Evolutionary conservation across 1,139 yeast genomes (phyloP), one percentile per base, ranked within the genome.

Genomic region (Wickerhamomyces sp.): DNA sequence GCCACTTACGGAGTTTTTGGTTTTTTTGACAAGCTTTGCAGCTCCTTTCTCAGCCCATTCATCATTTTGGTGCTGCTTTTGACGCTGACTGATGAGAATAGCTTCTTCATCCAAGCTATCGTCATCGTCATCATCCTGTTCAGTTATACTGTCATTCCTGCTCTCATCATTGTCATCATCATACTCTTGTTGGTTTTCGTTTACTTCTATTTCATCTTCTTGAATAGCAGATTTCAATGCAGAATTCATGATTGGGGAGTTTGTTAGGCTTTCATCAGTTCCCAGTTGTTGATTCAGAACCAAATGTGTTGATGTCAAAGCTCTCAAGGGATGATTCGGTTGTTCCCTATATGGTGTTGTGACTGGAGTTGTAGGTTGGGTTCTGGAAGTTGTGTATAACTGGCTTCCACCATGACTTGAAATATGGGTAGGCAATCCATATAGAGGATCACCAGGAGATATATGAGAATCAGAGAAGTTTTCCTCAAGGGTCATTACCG

Each of bases 1-100:
- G 9, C 85, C 85, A 13, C 73, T 64, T 9, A 64, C 65, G 15
- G 63, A 61, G 49, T 75, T 76, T 10, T 60, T 60, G n/a, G 70
- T 69, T n/a, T 69, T 69, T 45, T 69, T 71, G 13, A 76, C 67
- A 6, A 74, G 60, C 36, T 72, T 68, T 1, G 84, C 84, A 6
- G 84, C 82, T 13, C 84, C 83, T 45, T 66, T 54, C 15, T 63
- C 64, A 7, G 45, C 54, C 63, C 57, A 55, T 7, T 53, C 57
- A 6, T 44, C 51, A 7, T 36, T 32, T 34, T 35, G 32, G 31
- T 36, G 37, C 2, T 23, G 31, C 14, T 38, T 40, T 8, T 38
- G 29, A 26, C 30, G 40, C 10, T 32, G 35, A 10, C 18, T 32
- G 13, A 34, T 34, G 18, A 34, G 14, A 5, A 27, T 9, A 37